Percentiles rank a stretch among this genome's conserved stretches.
Conservation (phyloP, 2,329 filamentous ascomycete genomes). For the Colletotrichum tabaci region DNA sequence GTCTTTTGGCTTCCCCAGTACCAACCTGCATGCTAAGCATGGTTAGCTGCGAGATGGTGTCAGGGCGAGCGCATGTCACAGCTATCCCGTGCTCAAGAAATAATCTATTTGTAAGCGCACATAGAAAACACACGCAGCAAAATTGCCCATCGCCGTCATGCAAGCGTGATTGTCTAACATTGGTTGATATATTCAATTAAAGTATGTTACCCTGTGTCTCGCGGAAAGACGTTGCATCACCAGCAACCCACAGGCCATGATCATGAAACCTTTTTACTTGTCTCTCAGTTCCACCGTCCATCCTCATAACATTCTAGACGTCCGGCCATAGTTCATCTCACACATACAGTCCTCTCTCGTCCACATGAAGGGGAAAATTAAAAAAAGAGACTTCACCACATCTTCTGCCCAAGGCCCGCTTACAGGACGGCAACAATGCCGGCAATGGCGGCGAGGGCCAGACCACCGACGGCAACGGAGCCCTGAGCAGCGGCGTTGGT, state of each 20-base stretch:
- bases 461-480: slow-evolving; percentile 19
- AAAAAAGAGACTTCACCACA: too few relatives aligned
- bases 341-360: slow-evolving; percentile 3
- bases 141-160: too few relatives aligned
- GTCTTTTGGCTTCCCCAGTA: too few relatives aligned
- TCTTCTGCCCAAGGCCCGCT: neutral
- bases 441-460: slow-evolving; percentile 35
- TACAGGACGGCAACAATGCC: slow-evolving; percentile 36
- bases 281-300: neutral
- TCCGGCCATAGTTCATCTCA: slow-evolving; percentile 11
- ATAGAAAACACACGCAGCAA: too few relatives aligned
- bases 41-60: too few relatives aligned
- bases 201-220: slow-evolving; percentile 20
- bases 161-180: neutral
- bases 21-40: too few relatives aligned
- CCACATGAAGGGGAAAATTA: neutral
- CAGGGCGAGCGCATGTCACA: too few relatives aligned
- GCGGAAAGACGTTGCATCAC: slow-evolving; percentile 1
- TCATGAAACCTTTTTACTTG: slow-evolving; percentile 21
- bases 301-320: slow-evolving; percentile 25
- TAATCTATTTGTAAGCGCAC: too few relatives aligned
- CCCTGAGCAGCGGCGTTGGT: slow-evolving; percentile 31
- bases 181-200: slow-evolving; percentile 21
- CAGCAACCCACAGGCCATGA: slow-evolving; percentile 22
- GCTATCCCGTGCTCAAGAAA: too few relatives aligned